Percentiles rank a stretch among this genome's conserved stretches.
These are phyloP conservation scores for Nothomitra cinnamomea DNA, from an alignment of 2,329 filamentous ascomycete species.

Conservation along the genomic window DNA sequence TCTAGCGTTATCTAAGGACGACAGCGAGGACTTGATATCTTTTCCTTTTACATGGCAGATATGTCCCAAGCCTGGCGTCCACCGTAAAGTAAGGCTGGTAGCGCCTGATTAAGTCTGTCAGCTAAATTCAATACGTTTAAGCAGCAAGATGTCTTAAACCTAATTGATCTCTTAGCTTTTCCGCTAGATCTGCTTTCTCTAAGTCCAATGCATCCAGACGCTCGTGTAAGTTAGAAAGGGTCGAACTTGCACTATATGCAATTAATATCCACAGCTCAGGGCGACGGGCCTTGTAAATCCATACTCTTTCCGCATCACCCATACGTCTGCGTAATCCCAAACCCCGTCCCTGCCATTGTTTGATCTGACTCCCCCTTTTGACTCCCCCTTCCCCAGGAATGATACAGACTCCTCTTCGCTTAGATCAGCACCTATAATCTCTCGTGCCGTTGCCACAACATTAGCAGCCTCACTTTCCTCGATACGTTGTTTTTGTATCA, in stretches of 20 bases:
- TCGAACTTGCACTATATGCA: slow-evolving; percentile 39
- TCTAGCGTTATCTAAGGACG: slow-evolving; percentile 26
- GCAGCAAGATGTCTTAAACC: slow-evolving; percentile 12
- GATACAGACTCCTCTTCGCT: slow-evolving; percentile 34
- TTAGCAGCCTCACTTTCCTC: slow-evolving; percentile 55
- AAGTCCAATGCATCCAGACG: slow-evolving; percentile 42
- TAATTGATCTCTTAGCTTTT: slow-evolving; percentile 43
- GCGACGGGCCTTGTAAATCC: slow-evolving; percentile 21
- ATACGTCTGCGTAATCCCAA: slow-evolving; percentile 27
- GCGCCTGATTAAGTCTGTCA: slow-evolving; percentile 22
- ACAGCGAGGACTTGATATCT: slow-evolving; percentile 34
- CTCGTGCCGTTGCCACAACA: slow-evolving; percentile 56
- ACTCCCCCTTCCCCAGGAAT: not conserved
- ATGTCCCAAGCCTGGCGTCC: slow-evolving; percentile 75
- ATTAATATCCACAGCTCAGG: slow-evolving; percentile 47
- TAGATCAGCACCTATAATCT: slow-evolving; percentile 50
- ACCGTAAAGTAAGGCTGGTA: slow-evolving; percentile 58
- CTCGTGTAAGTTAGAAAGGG: slow-evolving; percentile 49
- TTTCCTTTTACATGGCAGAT: slow-evolving; percentile 82
- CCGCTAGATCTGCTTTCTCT: slow-evolving; percentile 44
- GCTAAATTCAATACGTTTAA: slow-evolving; percentile 7
- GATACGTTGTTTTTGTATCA: slow-evolving; percentile 62
- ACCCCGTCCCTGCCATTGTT: not conserved
- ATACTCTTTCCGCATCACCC: slow-evolving; percentile 40
- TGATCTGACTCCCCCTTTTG: slow-evolving; percentile 28